These are phyloP conservation scores for Cicer pinnatifidum DNA, from an alignment of 306 rosid genomes.

Conservation along the genomic window DNA sequence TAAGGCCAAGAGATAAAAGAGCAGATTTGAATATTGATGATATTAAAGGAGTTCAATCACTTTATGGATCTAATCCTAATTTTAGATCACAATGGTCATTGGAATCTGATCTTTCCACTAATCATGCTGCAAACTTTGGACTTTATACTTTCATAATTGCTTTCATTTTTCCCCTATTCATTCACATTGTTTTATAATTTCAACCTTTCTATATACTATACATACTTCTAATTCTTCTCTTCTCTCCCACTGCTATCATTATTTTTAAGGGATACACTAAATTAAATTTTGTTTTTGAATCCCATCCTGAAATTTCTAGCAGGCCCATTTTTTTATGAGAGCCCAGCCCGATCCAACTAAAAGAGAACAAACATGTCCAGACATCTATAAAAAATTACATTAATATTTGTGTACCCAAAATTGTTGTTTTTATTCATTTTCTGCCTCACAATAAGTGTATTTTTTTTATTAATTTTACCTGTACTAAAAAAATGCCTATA, in stretches of 20 bases:
- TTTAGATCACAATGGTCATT: slow-evolving; percentile 49
- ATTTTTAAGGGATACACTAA: no score
- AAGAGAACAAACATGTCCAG: no score
- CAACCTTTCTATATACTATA: neutral
- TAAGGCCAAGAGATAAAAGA: slow-evolving; percentile 73
- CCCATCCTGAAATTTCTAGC: no score
- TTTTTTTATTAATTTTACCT: no score
- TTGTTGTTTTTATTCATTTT: no score
- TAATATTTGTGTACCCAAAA: no score
- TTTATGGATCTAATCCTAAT: slow-evolving; percentile 82
- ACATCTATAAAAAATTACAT: no score
- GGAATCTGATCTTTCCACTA: slow-evolving; percentile 65
- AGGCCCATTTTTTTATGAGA: no score
- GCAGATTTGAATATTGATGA: slow-evolving; percentile 67
- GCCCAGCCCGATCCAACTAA: no score
- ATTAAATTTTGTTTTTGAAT: no score
- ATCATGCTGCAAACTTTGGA: slow-evolving; percentile 43
- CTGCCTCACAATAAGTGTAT: no score
- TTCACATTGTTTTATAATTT: slow-evolving; percentile 7
- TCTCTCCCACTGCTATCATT: neutral
- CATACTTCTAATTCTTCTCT: neutral
- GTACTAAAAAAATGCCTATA: no score
- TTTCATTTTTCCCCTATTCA: slow-evolving; percentile 7
- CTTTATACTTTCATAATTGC: slow-evolving; percentile 11
- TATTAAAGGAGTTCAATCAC: slow-evolving; percentile 72